Evolutionary conservation across 2,329 filamentous ascomycete genomes (phyloP), one percentile per base, ranked within the genome.

Genomic region (Elsinoe necatrix): DNA sequence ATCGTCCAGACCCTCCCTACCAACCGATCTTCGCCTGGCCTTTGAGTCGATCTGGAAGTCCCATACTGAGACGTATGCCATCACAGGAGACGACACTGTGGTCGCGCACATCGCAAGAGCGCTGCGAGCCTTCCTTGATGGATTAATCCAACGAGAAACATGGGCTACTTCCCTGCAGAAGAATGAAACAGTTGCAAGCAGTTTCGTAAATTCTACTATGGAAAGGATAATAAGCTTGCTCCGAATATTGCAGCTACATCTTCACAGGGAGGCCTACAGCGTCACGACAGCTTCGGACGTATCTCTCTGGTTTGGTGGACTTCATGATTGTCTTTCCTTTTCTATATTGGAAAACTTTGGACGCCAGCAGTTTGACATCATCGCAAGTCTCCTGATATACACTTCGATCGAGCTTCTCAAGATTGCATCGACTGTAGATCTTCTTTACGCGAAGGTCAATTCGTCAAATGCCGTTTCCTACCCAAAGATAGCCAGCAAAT

Each of bases 331-430:
- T 64, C 74, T 72, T 52, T 95, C 95, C 66, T 79, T 96, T 61
- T 80, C 85, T 57, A 74, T 77, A 8, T 75, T 91, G 48, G 37
- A 42, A 45, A 25, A 25, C 20, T 23, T 45, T 25, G 41, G 23
- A 12, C 41, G 41, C 12, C 20, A 45, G 21, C 20, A 45, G 21
- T 45, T 21, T 25, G 20, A 21, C 21, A 45, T 45, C 21, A 45
- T 45, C 14, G 41, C 41, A 9, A 45, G 41, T n/a, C 41, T 45
- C 9, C 79, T 83, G 3, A 82, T 83, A 21, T 77, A 86, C 9
- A 80, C 89, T 34, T 92, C 87, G 0, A 70, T 95, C 35, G 78
- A 82, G 6, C 77, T 95, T 6, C 74, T 95, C 29, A 89, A 87
- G 61, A 74, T 88, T 29, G 79, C 85, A 31, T 72, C 83, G 54